Conservation (phyloP, 169 alveolate genomes). For the Miamiensis avidus region DNA sequence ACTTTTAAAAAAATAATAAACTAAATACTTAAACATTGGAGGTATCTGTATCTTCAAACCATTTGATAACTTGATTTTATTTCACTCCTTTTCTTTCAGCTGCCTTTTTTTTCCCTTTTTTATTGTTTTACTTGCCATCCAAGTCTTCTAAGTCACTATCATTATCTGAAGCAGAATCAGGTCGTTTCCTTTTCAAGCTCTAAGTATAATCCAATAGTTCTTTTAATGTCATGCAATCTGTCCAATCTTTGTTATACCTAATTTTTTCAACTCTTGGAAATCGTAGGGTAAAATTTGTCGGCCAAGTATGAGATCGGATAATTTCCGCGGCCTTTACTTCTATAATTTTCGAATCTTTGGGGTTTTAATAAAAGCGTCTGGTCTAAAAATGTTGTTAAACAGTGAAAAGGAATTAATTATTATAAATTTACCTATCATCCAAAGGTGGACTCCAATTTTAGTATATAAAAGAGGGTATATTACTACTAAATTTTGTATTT, state of each 20-base stretch:
- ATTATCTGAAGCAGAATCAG: too few species aligned
- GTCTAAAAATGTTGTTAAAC: constrained; percentile 67
- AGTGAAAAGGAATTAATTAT: constrained; percentile 29
- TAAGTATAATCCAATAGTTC: constrained; percentile 60
- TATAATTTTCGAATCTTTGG: constrained; percentile 66
- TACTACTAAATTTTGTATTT: constrained; percentile 34
- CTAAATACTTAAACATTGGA: constrained; percentile 56
- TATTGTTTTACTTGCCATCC: too few species aligned
- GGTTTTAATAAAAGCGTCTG: constrained; percentile 75
- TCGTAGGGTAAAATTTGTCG: constrained; percentile 75
- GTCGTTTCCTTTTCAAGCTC: constrained; percentile 50
- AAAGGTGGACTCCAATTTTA: constrained; percentile 38
- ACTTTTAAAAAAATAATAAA: too few species aligned
- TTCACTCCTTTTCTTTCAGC: constrained; percentile 59
- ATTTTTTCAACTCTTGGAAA: constrained; percentile 80
- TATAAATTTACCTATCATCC: constrained; percentile 3
- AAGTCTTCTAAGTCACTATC: too few species aligned
- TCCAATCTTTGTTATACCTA: constrained; percentile 80
- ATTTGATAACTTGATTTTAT: constrained; percentile 46
- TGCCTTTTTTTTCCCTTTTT: too few species aligned
- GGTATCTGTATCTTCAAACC: constrained; percentile 73
- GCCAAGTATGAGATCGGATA: constrained; percentile 63
- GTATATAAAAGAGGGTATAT: constrained; percentile 56
- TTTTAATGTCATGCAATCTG: constrained; percentile 62
- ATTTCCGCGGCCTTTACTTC: constrained; percentile 85